Percentiles rank a stretch among this genome's conserved stretches.
These are phyloP conservation scores for Plantago elongata DNA, from an alignment of 257 asterid species.

Conservation along the genomic window DNA sequence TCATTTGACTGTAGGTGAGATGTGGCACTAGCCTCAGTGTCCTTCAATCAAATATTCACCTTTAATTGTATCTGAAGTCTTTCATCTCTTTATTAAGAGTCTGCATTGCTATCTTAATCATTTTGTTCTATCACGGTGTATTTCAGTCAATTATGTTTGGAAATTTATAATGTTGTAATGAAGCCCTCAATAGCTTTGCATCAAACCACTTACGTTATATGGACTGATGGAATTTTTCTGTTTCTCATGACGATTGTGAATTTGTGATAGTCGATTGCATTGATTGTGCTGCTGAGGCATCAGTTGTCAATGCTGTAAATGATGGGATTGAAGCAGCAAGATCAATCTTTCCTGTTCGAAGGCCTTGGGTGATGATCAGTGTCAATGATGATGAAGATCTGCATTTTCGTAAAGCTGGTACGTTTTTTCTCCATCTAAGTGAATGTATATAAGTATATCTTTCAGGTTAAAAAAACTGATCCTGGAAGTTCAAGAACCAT, in stretches of 20 bases:
- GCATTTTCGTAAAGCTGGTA: conserved; percentile 97
- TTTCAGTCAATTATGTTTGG: too few species aligned
- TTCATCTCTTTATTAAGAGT: too few species aligned
- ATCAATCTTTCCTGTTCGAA: conserved; percentile 57
- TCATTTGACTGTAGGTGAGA: too few species aligned
- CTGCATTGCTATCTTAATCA: too few species aligned
- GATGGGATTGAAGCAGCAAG: conserved; percentile 85
- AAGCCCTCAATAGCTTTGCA: not conserved
- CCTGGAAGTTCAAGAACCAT: too few species aligned
- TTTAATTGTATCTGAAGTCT: too few species aligned
- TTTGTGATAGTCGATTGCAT: conserved; percentile 77
- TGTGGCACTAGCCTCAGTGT: too few species aligned
- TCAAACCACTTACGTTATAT: not conserved
- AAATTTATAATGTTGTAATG: not conserved
- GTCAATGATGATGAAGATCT: conserved; percentile 81
- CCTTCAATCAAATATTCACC: too few species aligned
- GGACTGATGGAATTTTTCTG: not conserved
- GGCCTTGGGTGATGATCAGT: conserved; percentile 98
- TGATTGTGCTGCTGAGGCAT: conserved; percentile 91
- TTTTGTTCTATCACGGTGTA: too few species aligned
- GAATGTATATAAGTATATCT: not conserved
- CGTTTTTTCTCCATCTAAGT: not conserved
- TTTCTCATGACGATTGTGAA: conserved; percentile 11
- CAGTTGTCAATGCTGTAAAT: conserved; percentile 76
- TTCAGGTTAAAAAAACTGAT: not conserved